Evolutionary conservation across 2,329 filamentous ascomycete genomes (phyloP), one percentile per base, ranked within the genome.

Genomic region (Aspergillus luchuensis): DNA sequence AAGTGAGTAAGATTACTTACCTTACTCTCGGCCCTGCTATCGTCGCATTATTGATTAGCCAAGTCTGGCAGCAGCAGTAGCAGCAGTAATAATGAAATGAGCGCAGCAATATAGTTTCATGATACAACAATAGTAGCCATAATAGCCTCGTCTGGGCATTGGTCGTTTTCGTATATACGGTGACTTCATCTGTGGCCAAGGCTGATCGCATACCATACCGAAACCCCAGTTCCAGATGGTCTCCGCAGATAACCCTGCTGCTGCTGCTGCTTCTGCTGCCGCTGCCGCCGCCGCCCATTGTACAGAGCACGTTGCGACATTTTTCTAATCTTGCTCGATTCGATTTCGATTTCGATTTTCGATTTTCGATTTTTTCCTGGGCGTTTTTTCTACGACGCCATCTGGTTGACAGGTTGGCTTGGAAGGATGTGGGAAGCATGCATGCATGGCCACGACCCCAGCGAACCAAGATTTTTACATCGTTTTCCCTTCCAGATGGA

Each of bases 361-460:
- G 33, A 33, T 36, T 21, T 21, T 33, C 30, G 4, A 33, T 13
- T 30, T 30, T 30, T 30, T 11, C 33, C 33, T 36, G 33, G 33
- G 33, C 33, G 10, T 21, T 38, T 47, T 39, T 45, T 47, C 58
- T 51, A 50, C 58, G 58, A 60, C 30, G 58, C 47, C 58, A 60
- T 59, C 43, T 45, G 47, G 41, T 61, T 61, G 59, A 57, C 56
- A 63, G 60, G 30, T 57, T 57, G 57, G 45, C 36, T 23, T 28
- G 25, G 39, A 11, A 43, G 39, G 39, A 43, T 19, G 38, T 47
- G 15, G 52, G n/a, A n/a, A 25, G 10, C 38, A 55, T 47, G 53
- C 41, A 56, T 56, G 53, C 53, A 56, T 45, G 39, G 36, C 53
- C 53, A 56, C 53, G 39, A 56, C 53, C 33, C 33, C 39, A 53